A percentile compares a stretch with the other conserved stretches of the same genome.
These are phyloP conservation scores for Pestalotiopsis sp. DNA, from an alignment of 2,329 filamentous ascomycete species.

Conservation along the genomic window DNA sequence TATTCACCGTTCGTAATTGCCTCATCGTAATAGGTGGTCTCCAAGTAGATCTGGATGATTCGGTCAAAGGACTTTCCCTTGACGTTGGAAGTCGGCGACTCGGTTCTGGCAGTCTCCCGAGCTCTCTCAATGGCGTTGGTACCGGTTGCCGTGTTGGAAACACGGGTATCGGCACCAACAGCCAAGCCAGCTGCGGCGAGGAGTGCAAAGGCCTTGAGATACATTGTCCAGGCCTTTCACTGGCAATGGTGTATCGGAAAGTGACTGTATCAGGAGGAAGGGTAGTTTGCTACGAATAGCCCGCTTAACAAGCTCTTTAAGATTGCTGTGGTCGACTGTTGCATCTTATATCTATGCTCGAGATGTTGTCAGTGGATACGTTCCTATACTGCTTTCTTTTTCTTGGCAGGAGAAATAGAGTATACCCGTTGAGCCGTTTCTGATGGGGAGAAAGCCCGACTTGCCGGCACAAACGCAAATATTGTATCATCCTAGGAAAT, in stretches of 20 bases:
- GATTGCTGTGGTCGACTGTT: neutral
- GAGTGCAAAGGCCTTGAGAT: neutral
- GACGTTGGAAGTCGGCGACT: neutral
- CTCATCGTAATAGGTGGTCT: constrained; percentile 11
- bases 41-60: constrained; percentile 14
- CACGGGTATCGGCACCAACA: neutral
- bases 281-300: neutral
- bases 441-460: neutral
- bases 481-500: neutral
- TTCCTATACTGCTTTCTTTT: neutral
- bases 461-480: neutral
- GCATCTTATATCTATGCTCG: neutral
- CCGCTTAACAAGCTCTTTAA: neutral
- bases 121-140: neutral
- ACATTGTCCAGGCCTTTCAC: neutral
- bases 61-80: neutral
- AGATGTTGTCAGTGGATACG: neutral
- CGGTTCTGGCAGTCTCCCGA: neutral
- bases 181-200: neutral
- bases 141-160: neutral
- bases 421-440: neutral
- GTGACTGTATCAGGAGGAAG: neutral
- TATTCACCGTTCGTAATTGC: constrained; percentile 1
- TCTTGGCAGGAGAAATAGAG: neutral
- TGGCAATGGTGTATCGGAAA: neutral